Evolutionary conservation across 1,284 basidiomycete species (phyloP), one percentile per base, ranked within the genome.

Genomic region (Rhodotorula sp.): DNA sequence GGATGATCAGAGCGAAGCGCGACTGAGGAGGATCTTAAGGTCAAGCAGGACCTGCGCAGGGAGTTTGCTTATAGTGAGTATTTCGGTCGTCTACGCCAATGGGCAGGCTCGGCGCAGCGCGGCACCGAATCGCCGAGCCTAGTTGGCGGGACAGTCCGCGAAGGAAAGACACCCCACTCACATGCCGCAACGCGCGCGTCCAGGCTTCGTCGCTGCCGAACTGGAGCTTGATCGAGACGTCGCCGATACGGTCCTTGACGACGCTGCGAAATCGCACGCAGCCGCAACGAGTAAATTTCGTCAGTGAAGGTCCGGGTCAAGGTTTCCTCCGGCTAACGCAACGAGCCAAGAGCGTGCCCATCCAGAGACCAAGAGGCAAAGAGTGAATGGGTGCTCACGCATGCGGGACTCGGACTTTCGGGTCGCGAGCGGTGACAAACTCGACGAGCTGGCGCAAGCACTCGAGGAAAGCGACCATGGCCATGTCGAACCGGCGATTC

Each of bases 401-500:
- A 81, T 95, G 91, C 28, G 91, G 93, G 77, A 94, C 88, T 69
- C 93, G 90, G 58, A 95, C 83, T 64, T 83, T 82, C 31, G 86
- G 75, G 77, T 95, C 78, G 5, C 71, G 31, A 52, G 62, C 84
- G 78, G 87, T 88, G 50, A 92, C 90, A 78, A 88, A 87, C 66
- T 95, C 93, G 80, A 91, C 88, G 52, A 97, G 83, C 79, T 98
- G 93, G 76, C 92, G 89, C 56, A 99, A 83, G 79, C 95, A 97
- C 73, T 97, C 94, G 58, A 99, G 85, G 77, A 99, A 93, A 4
- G 92, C 93, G 7, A 95, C 92, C 89, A 99, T 95, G 3, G 90
- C 97, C 75, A 91, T 87, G 81, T 98, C 95, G 82, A 99, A 99
- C 23, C 95, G 86, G 38, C 95, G 87, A 78, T 97, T 97, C 80